Conservation (phyloP, 2,329 filamentous ascomycete genomes). For the Thermochaetoides dissita region DNA sequence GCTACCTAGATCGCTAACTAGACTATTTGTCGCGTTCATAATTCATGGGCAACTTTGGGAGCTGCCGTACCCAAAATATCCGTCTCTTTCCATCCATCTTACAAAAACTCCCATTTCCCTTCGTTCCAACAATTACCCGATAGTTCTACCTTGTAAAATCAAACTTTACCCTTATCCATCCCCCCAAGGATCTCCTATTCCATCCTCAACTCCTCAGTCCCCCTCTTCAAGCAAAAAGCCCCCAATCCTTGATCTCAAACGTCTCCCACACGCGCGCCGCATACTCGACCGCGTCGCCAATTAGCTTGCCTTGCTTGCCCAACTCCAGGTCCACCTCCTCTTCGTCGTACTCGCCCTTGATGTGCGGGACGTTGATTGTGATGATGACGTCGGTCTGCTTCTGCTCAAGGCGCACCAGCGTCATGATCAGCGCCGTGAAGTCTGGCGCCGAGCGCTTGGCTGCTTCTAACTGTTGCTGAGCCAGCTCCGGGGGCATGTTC, state of each 20-base stretch:
- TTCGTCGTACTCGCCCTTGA: slow-evolving; percentile 58
- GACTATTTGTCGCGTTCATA: no score
- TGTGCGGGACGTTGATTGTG: slow-evolving; percentile 77
- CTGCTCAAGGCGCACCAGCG: slow-evolving; percentile 61
- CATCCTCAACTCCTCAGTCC: not conserved
- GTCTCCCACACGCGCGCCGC: slow-evolving; percentile 54
- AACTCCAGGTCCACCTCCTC: slow-evolving; percentile 56
- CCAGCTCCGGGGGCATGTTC: slow-evolving; percentile 9
- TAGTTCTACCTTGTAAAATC: no score
- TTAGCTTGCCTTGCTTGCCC: slow-evolving; percentile 51
- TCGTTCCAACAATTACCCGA: no score
- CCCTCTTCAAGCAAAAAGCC: slow-evolving; percentile 43
- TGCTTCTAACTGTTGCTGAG: slow-evolving; percentile 16
- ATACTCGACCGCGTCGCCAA: slow-evolving; percentile 55
- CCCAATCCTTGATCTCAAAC: slow-evolving; percentile 71
- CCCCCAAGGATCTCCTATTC: not conserved
- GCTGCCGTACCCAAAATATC: no score
- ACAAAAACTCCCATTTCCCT: no score
- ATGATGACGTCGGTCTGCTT: slow-evolving; percentile 71
- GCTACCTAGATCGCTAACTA: no score
- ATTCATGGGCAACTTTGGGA: no score
- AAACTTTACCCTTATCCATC: not conserved
- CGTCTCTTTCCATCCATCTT: no score
- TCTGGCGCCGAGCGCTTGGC: slow-evolving; percentile 29
- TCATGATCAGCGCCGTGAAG: slow-evolving; percentile 63